These are phyloP conservation scores for Berkeleyomyces basicola DNA, from an alignment of 2,329 filamentous ascomycete genomes.

Conservation along the genomic window DNA sequence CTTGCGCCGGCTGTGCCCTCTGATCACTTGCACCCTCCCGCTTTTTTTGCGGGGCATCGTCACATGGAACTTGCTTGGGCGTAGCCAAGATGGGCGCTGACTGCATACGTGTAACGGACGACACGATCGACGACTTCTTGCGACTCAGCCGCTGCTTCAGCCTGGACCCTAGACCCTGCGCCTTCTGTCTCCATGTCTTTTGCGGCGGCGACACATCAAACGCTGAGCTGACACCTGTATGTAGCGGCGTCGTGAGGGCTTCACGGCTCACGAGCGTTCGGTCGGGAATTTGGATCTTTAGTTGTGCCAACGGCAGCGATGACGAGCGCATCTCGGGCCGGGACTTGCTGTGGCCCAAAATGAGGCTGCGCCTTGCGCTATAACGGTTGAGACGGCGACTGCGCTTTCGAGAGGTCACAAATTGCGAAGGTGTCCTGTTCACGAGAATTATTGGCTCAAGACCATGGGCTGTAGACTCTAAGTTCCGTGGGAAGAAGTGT, in stretches of 20 bases:
- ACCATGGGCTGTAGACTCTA: not conserved
- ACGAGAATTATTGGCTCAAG: not conserved
- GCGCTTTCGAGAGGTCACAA: conserved; percentile 3
- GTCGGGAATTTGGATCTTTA: conserved; percentile 5
- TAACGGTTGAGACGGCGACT: not conserved
- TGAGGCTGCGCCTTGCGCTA: not conserved
- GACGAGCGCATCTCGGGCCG: conserved; percentile 1
- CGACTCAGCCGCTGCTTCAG: conserved; percentile 1
- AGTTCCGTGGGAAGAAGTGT: not conserved
- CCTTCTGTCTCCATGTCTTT: conserved; percentile 5
- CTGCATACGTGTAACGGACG: not conserved
- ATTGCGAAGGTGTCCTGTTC: conserved; percentile 1
- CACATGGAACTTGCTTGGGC: not conserved
- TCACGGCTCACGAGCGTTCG: not conserved
- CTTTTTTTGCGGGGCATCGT: not conserved
- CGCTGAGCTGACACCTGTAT: conserved; percentile 6
- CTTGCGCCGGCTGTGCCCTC: not conserved
- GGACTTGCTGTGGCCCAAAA: not conserved
- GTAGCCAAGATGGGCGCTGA: not conserved
- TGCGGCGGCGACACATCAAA: conserved; percentile 11
- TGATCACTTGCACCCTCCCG: not conserved
- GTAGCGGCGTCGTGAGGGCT: not conserved
- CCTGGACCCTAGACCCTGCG: conserved; percentile 5
- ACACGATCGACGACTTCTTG: not conserved
- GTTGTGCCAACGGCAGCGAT: not conserved